A percentile compares a stretch with the other conserved stretches of the same genome.
Conservation (phyloP, 1,284 basidiomycete genomes). For the Naganishia sp. region DNA sequence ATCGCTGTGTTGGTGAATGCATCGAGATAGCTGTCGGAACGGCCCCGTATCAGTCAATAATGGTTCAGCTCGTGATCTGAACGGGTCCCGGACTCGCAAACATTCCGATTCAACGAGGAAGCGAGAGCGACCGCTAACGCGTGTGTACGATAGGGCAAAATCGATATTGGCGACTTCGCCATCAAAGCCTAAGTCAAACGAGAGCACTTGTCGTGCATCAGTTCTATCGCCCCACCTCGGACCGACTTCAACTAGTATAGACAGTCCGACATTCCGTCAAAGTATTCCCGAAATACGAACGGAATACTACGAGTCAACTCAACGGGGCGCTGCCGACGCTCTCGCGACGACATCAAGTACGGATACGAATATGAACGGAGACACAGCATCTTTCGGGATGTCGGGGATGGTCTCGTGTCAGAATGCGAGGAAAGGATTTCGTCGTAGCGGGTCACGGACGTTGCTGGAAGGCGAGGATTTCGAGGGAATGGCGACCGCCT, state of each 20-base stretch:
- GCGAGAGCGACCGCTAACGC: background rate
- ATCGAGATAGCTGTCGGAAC: too few species aligned
- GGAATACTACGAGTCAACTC: background rate
- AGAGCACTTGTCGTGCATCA: background rate
- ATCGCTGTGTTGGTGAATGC: too few species aligned
- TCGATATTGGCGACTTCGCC: constrained; percentile 3
- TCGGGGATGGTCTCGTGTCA: background rate
- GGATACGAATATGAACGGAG: constrained; percentile 8
- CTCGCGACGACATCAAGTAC: background rate
- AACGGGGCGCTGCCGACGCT: background rate
- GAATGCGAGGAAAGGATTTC: background rate
- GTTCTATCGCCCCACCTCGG: constrained; percentile 4
- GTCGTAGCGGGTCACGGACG: background rate
- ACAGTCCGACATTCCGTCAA: background rate
- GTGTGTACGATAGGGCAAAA: background rate
- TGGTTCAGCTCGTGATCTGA: background rate
- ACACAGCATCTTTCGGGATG: background rate
- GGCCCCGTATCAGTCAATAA: too few species aligned
- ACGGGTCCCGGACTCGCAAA: background rate
- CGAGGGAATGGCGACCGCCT: background rate
- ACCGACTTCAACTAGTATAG: background rate
- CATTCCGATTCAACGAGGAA: too few species aligned
- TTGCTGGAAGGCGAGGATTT: background rate
- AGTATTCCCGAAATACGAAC: constrained; percentile 6
- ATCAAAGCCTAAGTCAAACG: background rate